These are phyloP conservation scores for Acaromyces ingoldii DNA, from an alignment of 1,284 basidiomycete genomes.

Conservation along the genomic window DNA sequence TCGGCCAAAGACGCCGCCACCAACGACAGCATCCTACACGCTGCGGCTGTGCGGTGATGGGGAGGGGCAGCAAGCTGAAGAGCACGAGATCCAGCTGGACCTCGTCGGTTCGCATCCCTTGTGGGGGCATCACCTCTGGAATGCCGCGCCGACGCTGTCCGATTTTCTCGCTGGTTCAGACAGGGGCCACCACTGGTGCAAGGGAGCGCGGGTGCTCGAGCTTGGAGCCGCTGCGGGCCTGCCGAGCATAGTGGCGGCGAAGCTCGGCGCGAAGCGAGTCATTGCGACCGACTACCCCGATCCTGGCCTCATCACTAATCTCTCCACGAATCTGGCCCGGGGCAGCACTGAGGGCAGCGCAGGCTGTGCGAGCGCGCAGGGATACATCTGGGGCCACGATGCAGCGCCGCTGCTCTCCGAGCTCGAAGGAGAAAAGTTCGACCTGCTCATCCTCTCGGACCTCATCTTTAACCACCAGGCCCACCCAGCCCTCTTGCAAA, in stretches of 20 bases:
- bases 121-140: conserved; percentile 84
- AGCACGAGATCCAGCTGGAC: conserved; percentile 58
- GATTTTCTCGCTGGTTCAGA: too few species aligned
- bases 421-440: conserved; percentile 57
- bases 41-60: conserved; percentile 17
- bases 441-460: conserved; percentile 83
- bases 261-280: conserved; percentile 55
- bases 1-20: conserved; percentile 44
- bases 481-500: conserved; percentile 75
- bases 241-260: conserved; percentile 68
- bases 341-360: conserved; percentile 53
- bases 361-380: conserved; percentile 56
- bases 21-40: conserved; percentile 28
- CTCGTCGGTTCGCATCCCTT: conserved; percentile 82
- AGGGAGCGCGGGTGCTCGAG: conserved; percentile 65
- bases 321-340: conserved; percentile 60
- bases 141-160: conserved; percentile 52
- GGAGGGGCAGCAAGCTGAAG: conserved; percentile 11
- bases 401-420: conserved; percentile 58
- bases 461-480: conserved; percentile 71
- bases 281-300: conserved; percentile 93
- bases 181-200: too few species aligned
- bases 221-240: conserved; percentile 88
- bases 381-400: conserved; percentile 84
- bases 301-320: conserved; percentile 68